Percentiles rank a stretch among this genome's conserved stretches.
Evolutionary conservation across 805 yeast species (phyloP).

Genomic region (Cyberlindnera misumaiensis): DNA sequence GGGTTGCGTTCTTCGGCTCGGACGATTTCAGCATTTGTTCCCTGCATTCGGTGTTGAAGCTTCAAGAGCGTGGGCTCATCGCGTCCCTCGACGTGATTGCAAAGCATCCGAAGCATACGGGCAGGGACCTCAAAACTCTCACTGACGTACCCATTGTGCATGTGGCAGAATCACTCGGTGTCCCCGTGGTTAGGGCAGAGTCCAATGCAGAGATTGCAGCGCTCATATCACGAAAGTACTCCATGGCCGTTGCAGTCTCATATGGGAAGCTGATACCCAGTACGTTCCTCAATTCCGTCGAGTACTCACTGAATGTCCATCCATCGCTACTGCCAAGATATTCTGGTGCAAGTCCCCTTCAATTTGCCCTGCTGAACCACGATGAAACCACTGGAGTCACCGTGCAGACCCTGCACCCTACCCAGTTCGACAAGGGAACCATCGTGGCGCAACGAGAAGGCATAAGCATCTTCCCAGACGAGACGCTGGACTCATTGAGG

Average conservation of each 20-base stretch:
- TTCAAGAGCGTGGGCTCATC: constrained; percentile 17
- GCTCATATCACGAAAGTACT: constrained; percentile 30
- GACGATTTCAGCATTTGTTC: constrained; percentile 62
- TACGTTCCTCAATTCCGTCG: constrained; percentile 38
- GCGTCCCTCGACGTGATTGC: constrained; percentile 53
- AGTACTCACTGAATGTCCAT: constrained; percentile 78
- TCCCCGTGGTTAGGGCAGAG: constrained; percentile 48
- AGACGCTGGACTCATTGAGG: constrained; percentile 40
- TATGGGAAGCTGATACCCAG: constrained; percentile 79
- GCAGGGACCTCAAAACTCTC: constrained; percentile 42
- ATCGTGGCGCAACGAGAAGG: constrained; percentile 53
- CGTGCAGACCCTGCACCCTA: constrained; percentile 84
- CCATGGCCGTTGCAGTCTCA: constrained; percentile 84
- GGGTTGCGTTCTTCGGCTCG: constrained; percentile 70
- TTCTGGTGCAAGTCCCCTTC: constrained; percentile 89
- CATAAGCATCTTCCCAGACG: constrained; percentile 33
- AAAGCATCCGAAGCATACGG: constrained; percentile 54
- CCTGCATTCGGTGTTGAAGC: constrained; percentile 31
- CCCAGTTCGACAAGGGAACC: constrained; percentile 74
- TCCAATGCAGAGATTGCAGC: constrained; percentile 31
- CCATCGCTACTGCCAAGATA: constrained; percentile 82
- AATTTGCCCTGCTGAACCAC: constrained; percentile 61
- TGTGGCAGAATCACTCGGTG: constrained; percentile 27
- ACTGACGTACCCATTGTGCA: constrained; percentile 49
- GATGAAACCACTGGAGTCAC: constrained; percentile 74